Percentiles rank a stretch among this genome's conserved stretches.
Evolutionary conservation across 2,329 filamentous ascomycete species (phyloP).

Genomic region (Neofusicoccum parvum): DNA sequence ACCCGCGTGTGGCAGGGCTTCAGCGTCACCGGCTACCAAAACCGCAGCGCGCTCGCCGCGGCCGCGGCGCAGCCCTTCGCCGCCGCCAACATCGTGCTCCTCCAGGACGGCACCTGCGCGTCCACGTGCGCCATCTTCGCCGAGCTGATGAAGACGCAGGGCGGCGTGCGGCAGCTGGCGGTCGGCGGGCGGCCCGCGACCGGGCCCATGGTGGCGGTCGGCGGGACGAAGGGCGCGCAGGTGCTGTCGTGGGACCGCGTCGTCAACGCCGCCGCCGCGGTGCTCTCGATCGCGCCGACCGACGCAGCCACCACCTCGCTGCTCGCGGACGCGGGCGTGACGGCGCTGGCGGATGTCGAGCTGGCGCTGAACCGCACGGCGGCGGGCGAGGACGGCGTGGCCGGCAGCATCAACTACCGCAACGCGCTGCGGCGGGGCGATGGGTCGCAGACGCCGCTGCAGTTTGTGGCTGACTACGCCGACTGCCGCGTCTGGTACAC

Average conservation of each 20-base stretch:
- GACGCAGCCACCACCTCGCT: conserved; percentile 11
- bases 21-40: conserved; percentile 34
- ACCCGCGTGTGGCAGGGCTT: conserved; percentile 34
- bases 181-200: conserved; percentile 46
- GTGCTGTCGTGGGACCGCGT: conserved; percentile 25
- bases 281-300: not conserved
- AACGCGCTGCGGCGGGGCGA: conserved; percentile 36
- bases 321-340: conserved; percentile 30
- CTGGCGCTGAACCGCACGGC: not conserved
- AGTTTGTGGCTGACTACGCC: conserved; percentile 64
- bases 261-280: not conserved
- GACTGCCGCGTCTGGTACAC: conserved; percentile 66
- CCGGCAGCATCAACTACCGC: conserved; percentile 34
- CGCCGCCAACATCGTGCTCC: conserved; percentile 43
- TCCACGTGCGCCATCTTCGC: conserved; percentile 50
- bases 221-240: conserved; percentile 49
- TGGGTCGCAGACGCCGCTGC: conserved; percentile 46
- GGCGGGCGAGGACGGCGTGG: not conserved
- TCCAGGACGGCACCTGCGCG: conserved; percentile 50
- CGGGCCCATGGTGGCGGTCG: conserved; percentile 48
- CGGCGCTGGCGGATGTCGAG: not conserved
- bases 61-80: conserved; percentile 38
- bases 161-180: conserved; percentile 44
- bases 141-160: conserved; percentile 50
- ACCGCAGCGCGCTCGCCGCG: conserved; percentile 30